Base-by-base conservation (phyloP, 1,284 basidiomycete genomes). In the Takashimella koratensis region DNA sequence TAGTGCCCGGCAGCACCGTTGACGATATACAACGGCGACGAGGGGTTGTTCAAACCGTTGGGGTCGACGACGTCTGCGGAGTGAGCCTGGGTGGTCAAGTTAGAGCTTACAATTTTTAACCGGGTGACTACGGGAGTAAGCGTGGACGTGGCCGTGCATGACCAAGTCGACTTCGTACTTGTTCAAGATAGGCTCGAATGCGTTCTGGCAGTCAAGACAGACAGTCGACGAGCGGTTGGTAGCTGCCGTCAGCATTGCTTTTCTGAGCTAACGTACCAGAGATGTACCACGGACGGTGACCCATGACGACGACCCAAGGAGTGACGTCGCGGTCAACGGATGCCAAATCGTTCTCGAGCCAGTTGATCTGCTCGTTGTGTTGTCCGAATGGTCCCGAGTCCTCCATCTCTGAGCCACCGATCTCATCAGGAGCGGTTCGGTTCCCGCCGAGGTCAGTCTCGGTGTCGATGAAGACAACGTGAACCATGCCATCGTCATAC, bases 271-370 rank as follows among this genome's bases (percentile, higher is more conserved):
- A 36, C 30, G 8, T 36, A 36, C 30, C 30, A 36, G 30, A 36
- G 30, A 36, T 45, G 53, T 66, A 66, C 64, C 58, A 64, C 5
- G 66, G 62, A 39, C 63, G 47, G 45, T 70, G 68, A 10, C 64
- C 66, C 43, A 58, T 57, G 40, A 55, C 64, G 25, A 70, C 49
- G 22, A 70, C 55, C 67, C 67, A 70, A 11, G 68, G 68, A 4
- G 68, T 70, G 10, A 63, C 48, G 8, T n/a, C 52, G 27, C 68
- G 58, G 54, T 70, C 64, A 24, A 69, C 64, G 1, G 54, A 58
- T 22, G 63, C 63, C 2, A 70, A 54, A 22, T 70, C 66, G n/a
- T 64, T 59, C 22, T 66, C 57, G 40, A 70, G 20, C 49, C 52
- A 57, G 22, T 56, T 20, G 19, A 49, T 41, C 43, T 52, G 54